A percentile compares a stretch with the other conserved stretches of the same genome.
These are phyloP conservation scores for Aspergillus fructus DNA, from an alignment of 2,329 filamentous ascomycete genomes.

Conservation along the genomic window DNA sequence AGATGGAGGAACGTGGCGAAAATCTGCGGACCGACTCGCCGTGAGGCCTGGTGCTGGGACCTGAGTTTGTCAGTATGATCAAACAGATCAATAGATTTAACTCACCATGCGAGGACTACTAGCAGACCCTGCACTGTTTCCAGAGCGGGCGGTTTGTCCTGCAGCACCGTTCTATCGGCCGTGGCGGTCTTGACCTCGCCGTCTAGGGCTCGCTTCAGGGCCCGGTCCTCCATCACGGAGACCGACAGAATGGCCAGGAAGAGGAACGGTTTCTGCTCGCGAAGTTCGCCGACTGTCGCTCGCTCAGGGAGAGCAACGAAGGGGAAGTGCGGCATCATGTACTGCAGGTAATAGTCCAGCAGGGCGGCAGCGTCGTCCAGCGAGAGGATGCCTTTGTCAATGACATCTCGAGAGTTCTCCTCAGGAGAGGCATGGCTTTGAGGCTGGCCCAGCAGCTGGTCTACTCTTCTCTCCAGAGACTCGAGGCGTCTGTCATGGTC, in stretches of 20 bases:
- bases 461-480: constrained; percentile 11
- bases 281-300: constrained; percentile 26
- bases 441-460: constrained; percentile 9
- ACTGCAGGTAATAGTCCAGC: constrained; percentile 32
- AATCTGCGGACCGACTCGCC: constrained; percentile 20
- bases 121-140: constrained; percentile 42
- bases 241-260: constrained; percentile 35
- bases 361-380: constrained; percentile 22
- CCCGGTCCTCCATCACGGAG: constrained; percentile 32
- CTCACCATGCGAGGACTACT: constrained; percentile 37
- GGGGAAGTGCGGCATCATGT: constrained; percentile 40
- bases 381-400: constrained; percentile 17
- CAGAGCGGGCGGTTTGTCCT: constrained; percentile 32
- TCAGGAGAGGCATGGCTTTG: neutral
- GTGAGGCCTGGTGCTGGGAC: constrained; percentile 34
- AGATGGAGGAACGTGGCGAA: constrained; percentile 37
- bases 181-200: constrained; percentile 32
- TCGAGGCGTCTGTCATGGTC: constrained; percentile 5
- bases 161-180: constrained; percentile 30
- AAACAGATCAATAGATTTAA: neutral
- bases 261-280: constrained; percentile 33
- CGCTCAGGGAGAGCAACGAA: constrained; percentile 34
- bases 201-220: constrained; percentile 33
- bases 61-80: constrained; percentile 17
- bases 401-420: constrained; percentile 14